Conservation (phyloP, 2,329 filamentous ascomycete genomes). For the Pseudogymnoascus sp. region DNA sequence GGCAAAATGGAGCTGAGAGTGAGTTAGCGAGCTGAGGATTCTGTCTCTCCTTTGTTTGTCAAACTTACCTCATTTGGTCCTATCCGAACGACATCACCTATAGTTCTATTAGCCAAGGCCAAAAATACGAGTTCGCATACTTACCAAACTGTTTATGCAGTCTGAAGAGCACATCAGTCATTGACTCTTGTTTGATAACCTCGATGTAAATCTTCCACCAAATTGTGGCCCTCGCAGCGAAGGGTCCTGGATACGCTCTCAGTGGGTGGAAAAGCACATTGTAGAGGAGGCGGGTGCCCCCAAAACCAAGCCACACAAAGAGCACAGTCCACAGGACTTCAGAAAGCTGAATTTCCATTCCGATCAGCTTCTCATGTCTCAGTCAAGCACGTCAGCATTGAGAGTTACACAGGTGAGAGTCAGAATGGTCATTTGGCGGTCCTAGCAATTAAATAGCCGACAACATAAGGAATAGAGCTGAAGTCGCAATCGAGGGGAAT, state of each 20-base stretch:
- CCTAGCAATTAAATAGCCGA: background rate
- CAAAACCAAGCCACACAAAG: background rate
- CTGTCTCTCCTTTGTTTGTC: background rate
- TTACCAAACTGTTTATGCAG: constrained; percentile 24
- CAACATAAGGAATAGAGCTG: background rate
- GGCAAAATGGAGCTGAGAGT: constrained; percentile 32
- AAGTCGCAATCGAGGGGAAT: background rate
- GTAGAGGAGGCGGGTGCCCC: background rate
- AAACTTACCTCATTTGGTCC: constrained; percentile 22
- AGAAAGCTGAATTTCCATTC: background rate
- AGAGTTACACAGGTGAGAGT: background rate
- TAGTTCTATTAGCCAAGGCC: background rate
- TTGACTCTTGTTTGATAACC: constrained; percentile 14
- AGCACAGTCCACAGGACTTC: background rate
- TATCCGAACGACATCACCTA: constrained; percentile 24
- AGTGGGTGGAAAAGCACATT: constrained; percentile 12
- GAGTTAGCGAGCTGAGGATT: background rate
- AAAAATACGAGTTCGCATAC: background rate
- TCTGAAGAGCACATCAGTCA: constrained; percentile 16
- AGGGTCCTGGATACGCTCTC: constrained; percentile 7
- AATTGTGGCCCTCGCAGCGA: constrained; percentile 8
- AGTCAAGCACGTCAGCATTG: background rate
- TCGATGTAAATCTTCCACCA: constrained; percentile 8
- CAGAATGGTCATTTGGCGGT: background rate
- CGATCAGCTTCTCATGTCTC: background rate